A percentile compares a stretch with the other conserved stretches of the same genome.
These are phyloP conservation scores for Spergularia bocconei DNA, from an alignment of 148 eudicot genomes.

Conservation along the genomic window DNA sequence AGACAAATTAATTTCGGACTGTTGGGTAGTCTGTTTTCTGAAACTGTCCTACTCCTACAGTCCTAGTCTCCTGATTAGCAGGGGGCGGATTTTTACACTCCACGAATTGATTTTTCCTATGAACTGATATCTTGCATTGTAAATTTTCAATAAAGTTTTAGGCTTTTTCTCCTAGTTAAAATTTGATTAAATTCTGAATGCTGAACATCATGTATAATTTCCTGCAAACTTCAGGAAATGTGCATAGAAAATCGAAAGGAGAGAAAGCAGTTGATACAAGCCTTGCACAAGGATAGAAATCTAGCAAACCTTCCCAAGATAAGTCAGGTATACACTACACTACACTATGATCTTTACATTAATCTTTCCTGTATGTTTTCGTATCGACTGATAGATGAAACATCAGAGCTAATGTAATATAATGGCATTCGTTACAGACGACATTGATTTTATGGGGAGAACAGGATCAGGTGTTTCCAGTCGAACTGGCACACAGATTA, in stretches of 20 bases:
- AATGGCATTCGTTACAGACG: conserved; percentile 38
- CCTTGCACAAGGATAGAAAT: conserved; percentile 66
- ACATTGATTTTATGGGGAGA: conserved; percentile 90
- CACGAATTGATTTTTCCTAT: no score
- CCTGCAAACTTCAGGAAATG: conserved; percentile 49
- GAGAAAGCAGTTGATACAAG: conserved; percentile 57
- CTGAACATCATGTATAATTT: neutral
- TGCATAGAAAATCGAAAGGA: conserved; percentile 54
- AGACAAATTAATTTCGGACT: no score
- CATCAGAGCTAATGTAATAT: conserved; percentile 1
- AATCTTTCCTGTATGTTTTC: neutral
- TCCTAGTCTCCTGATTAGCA: no score
- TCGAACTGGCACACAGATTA: conserved; percentile 78
- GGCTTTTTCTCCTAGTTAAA: neutral
- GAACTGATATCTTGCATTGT: no score
- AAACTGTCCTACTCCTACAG: no score
- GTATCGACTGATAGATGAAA: neutral
- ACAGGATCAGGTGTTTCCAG: conserved; percentile 71
- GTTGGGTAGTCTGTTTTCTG: no score
- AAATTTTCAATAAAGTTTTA: no score
- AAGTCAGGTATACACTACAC: conserved; percentile 43
- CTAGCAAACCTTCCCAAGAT: conserved; percentile 80
- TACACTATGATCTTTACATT: neutral
- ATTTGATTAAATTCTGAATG: neutral
- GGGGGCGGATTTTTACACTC: no score